Conservation (phyloP, 2,329 filamentous ascomycete species). For the Aspergillus sp. region DNA sequence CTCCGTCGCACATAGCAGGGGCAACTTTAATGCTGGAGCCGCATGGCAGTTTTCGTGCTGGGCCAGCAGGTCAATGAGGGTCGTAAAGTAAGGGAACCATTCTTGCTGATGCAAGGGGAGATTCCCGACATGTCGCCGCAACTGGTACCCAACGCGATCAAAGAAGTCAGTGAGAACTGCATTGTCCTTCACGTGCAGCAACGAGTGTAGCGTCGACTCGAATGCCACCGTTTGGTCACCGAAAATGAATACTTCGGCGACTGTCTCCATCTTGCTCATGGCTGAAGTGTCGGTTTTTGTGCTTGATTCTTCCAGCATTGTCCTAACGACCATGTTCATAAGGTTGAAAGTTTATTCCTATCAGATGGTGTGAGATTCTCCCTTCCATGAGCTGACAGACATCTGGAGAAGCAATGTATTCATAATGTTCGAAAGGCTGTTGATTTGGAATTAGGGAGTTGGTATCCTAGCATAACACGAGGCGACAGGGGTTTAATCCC, state of each 20-base stretch:
- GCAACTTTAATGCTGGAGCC: constrained; percentile 8
- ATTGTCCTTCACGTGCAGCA: constrained; percentile 12
- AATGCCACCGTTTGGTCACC: constrained; percentile 11
- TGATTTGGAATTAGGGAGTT: background rate
- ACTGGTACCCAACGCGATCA: constrained; percentile 1
- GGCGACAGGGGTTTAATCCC: background rate
- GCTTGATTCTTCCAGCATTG: background rate
- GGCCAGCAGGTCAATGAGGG: constrained; percentile 9
- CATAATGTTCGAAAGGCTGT: background rate
- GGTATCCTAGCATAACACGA: background rate
- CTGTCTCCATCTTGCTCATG: background rate
- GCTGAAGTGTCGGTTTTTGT: background rate
- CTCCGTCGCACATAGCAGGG: constrained; percentile 3
- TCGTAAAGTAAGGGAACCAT: constrained; percentile 10
- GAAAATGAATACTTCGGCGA: constrained; percentile 8
- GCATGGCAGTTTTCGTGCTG: constrained; percentile 4
- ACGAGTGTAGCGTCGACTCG: background rate
- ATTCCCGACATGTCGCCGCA: constrained; percentile 7
- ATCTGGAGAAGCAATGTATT: background rate
- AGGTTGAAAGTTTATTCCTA: background rate
- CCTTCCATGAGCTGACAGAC: background rate
- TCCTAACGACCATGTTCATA: constrained; percentile 18
- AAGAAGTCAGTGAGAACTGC: constrained; percentile 8
- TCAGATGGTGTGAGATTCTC: background rate
- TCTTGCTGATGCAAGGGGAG: constrained; percentile 7